Evolutionary conservation across 2,329 filamentous ascomycete species (phyloP).

Genomic region (Fusarium luffae): DNA sequence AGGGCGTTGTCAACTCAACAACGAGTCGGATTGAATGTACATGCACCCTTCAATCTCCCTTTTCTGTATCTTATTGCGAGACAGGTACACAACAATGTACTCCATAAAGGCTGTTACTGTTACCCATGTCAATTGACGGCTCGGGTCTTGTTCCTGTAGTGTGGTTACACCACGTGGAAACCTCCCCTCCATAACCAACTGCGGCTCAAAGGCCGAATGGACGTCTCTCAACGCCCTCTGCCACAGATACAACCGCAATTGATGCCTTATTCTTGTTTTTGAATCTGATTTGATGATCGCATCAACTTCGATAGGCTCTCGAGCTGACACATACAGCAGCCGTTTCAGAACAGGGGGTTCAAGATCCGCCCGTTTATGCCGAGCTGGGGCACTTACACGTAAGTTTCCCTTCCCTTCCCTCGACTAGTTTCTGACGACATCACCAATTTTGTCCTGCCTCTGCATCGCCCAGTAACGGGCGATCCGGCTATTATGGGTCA

Average conservation of each 20-base stretch:
- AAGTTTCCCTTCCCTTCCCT: slow-evolving; percentile 19
- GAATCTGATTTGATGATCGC: slow-evolving; percentile 11
- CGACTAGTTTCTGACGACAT: slow-evolving; percentile 31
- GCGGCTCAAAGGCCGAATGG: slow-evolving; percentile 41
- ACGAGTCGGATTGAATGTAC: not conserved
- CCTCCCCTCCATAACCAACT: slow-evolving; percentile 24
- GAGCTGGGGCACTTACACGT: slow-evolving; percentile 38
- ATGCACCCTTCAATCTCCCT: slow-evolving; percentile 13
- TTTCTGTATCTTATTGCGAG: not conserved
- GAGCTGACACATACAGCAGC: slow-evolving; percentile 32
- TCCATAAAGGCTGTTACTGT: not conserved
- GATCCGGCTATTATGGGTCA: slow-evolving; percentile 20
- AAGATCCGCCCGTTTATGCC: slow-evolving; percentile 13
- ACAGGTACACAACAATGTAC: not conserved
- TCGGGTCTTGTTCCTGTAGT: slow-evolving; percentile 19
- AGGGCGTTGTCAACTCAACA: slow-evolving; percentile 1
- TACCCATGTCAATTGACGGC: not conserved
- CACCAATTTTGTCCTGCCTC: slow-evolving; percentile 6
- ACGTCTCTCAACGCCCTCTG: slow-evolving; percentile 23
- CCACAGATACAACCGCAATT: slow-evolving; percentile 24
- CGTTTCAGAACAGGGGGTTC: slow-evolving; percentile 32
- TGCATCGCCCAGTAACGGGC: slow-evolving; percentile 26
- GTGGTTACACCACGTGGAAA: slow-evolving; percentile 46
- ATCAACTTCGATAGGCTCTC: slow-evolving; percentile 35
- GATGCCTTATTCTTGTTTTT: slow-evolving; percentile 8